Evolutionary conservation across 2,329 filamentous ascomycete genomes (phyloP), one percentile per base, ranked within the genome.

Genomic region (Hypocrella siamensis): DNA sequence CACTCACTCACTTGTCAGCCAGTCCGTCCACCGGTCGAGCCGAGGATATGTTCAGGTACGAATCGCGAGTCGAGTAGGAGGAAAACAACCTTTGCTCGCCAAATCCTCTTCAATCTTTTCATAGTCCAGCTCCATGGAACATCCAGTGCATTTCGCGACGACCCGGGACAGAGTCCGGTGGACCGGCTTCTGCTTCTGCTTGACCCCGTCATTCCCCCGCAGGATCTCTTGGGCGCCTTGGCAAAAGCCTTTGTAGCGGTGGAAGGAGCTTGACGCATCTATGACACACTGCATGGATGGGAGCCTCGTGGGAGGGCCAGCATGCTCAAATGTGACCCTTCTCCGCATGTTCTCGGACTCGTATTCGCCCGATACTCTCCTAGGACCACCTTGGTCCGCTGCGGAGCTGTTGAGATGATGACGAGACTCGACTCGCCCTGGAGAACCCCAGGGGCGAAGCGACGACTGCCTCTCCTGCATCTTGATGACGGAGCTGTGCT

Each of bases 91-190:
- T 18, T 59, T 51, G 19, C 58, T 58, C 17, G 63, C 58, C 10
- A 64, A 42, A 40, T 73, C 68, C 16, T 56, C 47, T 40, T 71
- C 62, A n/a, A 72, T 56, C 4, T 61, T 51, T 15, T 55, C 54
- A 44, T 60, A 70, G 33, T 69, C 61, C 9, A 70, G 54, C 43
- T 72, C 67, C 35, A 60, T 72, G 26, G 64, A 46, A 40, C 68
- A 72, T 34, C 57, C 49, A 3, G 54, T 60, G 40, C 68, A 72
- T 42, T 63, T 65, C 7, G 65, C 67, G 12, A 67, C 55, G 11
- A 30, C 8, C 4, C 26, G 21, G 19, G 21, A 29, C 16, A 41
- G 17, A 3, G 38, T 37, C 7, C 35, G 25, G 31, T 58, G 44
- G 33, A 66, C 61, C 17, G 64, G 57, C 37, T 66, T 63, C 40